Percentiles rank a stretch among this genome's conserved stretches.
These are phyloP conservation scores for Roridomyces roridus DNA, from an alignment of 768 basidiomycete genomes.

Conservation along the genomic window DNA sequence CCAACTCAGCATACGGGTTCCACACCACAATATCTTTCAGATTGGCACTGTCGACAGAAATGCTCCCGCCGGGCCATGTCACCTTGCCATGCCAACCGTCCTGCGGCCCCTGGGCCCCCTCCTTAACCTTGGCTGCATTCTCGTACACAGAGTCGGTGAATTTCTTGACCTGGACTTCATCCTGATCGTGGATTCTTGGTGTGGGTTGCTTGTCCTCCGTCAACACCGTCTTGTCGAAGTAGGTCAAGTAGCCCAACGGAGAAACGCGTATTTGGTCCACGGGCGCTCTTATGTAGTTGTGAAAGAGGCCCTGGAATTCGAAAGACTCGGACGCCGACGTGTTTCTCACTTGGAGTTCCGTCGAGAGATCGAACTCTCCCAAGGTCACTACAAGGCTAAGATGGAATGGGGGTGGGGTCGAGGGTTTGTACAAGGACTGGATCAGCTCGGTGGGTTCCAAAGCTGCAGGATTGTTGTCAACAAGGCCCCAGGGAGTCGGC, in stretches of 20 bases:
- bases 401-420: conserved; percentile 55
- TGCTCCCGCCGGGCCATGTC: conserved; percentile 61
- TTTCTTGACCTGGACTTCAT: conserved; percentile 66
- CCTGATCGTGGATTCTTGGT: conserved; percentile 64
- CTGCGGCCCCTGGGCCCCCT: too few species aligned
- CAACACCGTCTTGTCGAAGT: conserved; percentile 82
- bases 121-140: conserved; percentile 47
- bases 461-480: conserved; percentile 43
- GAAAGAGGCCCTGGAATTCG: conserved; percentile 92
- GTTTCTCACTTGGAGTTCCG: conserved; percentile 84
- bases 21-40: conserved; percentile 90
- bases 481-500: background rate
- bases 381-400: conserved; percentile 87
- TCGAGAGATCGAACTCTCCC: conserved; percentile 71
- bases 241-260: conserved; percentile 68
- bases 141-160: conserved; percentile 84
- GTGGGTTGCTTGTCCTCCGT: conserved; percentile 54
- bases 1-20: conserved; percentile 87
- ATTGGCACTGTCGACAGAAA: conserved; percentile 58
- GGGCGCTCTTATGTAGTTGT: conserved; percentile 84
- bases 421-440: conserved; percentile 53
- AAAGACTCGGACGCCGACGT: conserved; percentile 59
- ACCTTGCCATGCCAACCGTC: conserved; percentile 51
- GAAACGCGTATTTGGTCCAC: conserved; percentile 62
- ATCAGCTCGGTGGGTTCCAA: conserved; percentile 70